These are phyloP conservation scores for Barnettozyma siamensis DNA, from an alignment of 805 yeast species.

Conservation along the genomic window DNA sequence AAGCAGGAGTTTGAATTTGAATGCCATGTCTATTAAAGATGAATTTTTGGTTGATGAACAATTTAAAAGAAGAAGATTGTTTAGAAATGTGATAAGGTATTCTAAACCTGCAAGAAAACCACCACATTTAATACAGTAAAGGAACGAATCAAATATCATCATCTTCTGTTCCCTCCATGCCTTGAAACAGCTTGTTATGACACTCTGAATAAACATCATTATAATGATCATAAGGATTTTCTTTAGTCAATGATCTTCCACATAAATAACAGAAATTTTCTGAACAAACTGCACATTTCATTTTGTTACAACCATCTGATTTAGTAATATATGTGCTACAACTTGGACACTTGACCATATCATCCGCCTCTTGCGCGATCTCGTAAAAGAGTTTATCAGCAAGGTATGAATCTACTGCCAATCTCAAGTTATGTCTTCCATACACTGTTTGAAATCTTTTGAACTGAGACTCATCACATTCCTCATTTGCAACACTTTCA, in stretches of 20 bases:
- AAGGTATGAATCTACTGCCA: constrained; percentile 38
- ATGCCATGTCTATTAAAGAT: constrained; percentile 29
- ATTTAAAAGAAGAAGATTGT: constrained; percentile 54
- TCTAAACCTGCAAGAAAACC: constrained; percentile 33
- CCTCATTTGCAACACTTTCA: constrained; percentile 15
- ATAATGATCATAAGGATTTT: constrained; percentile 49
- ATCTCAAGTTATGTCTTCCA: constrained; percentile 38
- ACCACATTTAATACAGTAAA: constrained; percentile 14
- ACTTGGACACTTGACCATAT: constrained; percentile 45
- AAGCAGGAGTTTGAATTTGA: constrained; percentile 34
- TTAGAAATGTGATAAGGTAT: constrained; percentile 46
- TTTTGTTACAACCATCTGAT: constrained; percentile 60
- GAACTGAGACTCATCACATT: constrained; percentile 28
- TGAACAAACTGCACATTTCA: constrained; percentile 47
- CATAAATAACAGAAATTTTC: constrained; percentile 51
- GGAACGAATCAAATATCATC: neutral
- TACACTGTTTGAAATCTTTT: constrained; percentile 34
- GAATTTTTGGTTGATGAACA: constrained; percentile 46
- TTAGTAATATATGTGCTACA: constrained; percentile 46
- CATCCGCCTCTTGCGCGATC: constrained; percentile 36
- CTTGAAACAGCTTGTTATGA: constrained; percentile 47
- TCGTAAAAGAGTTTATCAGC: constrained; percentile 44
- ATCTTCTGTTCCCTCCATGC: constrained; percentile 34
- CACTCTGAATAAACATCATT: constrained; percentile 37
- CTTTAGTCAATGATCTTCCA: constrained; percentile 33